phyloP scores from a whole-genome alignment of 1,284 basidiomycete genomes.

The Tilletia caries region DNA sequence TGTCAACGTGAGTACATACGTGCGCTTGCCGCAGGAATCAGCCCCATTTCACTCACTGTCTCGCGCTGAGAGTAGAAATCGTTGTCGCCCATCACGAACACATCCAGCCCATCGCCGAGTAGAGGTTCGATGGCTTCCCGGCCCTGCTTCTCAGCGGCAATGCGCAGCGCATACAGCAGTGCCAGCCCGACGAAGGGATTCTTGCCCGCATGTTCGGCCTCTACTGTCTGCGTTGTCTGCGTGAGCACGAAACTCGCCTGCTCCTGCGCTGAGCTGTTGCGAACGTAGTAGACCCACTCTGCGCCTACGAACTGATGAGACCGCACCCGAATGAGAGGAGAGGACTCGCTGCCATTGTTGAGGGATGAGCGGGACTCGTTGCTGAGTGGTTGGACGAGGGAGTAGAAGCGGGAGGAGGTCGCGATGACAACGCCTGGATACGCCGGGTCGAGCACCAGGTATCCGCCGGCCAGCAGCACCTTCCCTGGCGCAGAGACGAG shows the following conservation, averaged over 20 bases:
- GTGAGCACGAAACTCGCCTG: neutral
- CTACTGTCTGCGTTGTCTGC: neutral
- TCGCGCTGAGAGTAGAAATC: constrained; percentile 95
- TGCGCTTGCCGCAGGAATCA: constrained; percentile 10
- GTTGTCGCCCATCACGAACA: constrained; percentile 85
- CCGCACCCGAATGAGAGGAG: constrained; percentile 63
- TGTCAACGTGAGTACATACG: neutral
- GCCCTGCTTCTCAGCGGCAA: constrained; percentile 58
- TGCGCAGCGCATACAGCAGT: constrained; percentile 69
- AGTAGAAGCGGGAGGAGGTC: constrained; percentile 90
- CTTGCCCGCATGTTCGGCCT: constrained; percentile 52
- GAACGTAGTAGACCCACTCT: constrained; percentile 70
- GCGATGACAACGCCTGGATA: constrained; percentile 58
- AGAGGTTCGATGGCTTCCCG: constrained; percentile 15
- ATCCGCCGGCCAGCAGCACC: constrained; percentile 66
- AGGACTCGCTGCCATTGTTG: neutral
- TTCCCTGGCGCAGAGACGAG: constrained; percentile 89
- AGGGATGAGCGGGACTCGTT: neutral
- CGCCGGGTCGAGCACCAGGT: constrained; percentile 51
- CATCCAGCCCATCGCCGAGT: constrained; percentile 61
- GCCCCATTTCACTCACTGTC: constrained; percentile 61
- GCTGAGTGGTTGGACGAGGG: constrained; percentile 54
- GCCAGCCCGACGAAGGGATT: constrained; percentile 93
- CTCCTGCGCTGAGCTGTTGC: neutral
- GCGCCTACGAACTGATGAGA: constrained; percentile 86